These are phyloP conservation scores for Umbellularia californica DNA, from an alignment of 164 flowering plant species.

Conservation along the genomic window DNA sequence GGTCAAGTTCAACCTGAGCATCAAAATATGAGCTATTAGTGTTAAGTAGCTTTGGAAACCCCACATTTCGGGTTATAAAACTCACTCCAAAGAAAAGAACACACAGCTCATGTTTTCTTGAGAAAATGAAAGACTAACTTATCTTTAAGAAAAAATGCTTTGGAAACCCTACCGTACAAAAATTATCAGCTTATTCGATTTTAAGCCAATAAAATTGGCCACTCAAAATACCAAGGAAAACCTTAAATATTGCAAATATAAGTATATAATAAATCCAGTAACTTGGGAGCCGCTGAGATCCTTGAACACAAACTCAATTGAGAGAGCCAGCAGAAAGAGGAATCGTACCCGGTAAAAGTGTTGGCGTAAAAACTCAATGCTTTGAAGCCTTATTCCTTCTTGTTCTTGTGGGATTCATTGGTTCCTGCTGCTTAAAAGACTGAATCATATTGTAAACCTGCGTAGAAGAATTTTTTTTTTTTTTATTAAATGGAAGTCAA, in stretches of 20 bases:
- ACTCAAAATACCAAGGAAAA: neutral
- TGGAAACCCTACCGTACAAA: neutral
- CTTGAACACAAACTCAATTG: neutral
- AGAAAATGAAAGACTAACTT: too few relatives aligned
- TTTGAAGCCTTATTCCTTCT: conserved; percentile 12
- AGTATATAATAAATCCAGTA: neutral
- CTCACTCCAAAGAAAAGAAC: too few relatives aligned
- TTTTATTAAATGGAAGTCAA: neutral
- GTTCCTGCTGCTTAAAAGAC: conserved; percentile 36
- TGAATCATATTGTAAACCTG: conserved; percentile 74
- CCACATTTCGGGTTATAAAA: too few relatives aligned
- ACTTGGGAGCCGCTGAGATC: neutral
- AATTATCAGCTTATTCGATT: neutral
- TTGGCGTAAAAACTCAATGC: neutral
- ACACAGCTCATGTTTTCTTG: too few relatives aligned
- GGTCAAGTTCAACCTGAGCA: too few relatives aligned
- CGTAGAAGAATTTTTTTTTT: conserved; percentile 12
- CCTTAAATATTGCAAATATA: neutral
- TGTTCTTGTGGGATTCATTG: conserved; percentile 7
- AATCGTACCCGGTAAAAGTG: neutral
- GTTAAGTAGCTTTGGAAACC: too few relatives aligned
- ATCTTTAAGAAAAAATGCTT: too few relatives aligned
- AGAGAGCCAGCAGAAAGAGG: neutral
- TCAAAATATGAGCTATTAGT: too few relatives aligned
- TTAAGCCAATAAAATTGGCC: neutral